Conservation (phyloP, 2,329 filamentous ascomycete species). For the Nemania abortiva region DNA sequence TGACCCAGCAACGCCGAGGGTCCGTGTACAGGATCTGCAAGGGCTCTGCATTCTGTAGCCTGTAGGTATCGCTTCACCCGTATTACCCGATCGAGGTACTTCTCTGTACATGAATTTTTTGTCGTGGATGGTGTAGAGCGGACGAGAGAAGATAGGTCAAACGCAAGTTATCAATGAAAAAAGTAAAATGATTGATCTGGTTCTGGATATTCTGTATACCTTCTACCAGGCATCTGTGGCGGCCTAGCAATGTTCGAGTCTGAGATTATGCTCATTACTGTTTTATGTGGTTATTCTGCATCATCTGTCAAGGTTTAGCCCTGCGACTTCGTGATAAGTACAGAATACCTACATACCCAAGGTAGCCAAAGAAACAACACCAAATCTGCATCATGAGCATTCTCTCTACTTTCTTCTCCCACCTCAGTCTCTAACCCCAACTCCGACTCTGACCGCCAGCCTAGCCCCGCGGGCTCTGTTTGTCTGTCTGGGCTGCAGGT, state of each 20-base stretch:
- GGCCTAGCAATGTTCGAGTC: not conserved
- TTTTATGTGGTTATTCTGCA: not conserved
- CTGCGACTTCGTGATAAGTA: constrained; percentile 8
- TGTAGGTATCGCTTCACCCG: not conserved
- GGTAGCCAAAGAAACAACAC: not conserved
- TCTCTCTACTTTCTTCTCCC: not conserved
- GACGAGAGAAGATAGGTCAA: not conserved
- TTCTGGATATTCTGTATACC: not conserved
- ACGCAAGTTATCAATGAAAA: not conserved
- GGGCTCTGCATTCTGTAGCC: not conserved
- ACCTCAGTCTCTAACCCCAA: not conserved
- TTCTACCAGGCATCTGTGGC: not conserved
- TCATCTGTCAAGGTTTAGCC: not conserved
- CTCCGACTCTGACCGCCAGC: not conserved
- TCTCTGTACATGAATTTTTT: not conserved
- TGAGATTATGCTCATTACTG: not conserved
- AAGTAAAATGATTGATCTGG: not conserved
- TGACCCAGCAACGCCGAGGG: constrained; percentile 23
- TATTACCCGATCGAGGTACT: not conserved
- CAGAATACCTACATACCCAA: not conserved
- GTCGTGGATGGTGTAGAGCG: not conserved
- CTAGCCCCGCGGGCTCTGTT: not conserved
- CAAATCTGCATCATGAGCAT: constrained; percentile 25
- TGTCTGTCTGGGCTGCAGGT: constrained; percentile 1
- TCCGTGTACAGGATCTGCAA: not conserved